Conservation (phyloP, 176 grass and related monocot genomes). For the Elaeis guineensis region DNA sequence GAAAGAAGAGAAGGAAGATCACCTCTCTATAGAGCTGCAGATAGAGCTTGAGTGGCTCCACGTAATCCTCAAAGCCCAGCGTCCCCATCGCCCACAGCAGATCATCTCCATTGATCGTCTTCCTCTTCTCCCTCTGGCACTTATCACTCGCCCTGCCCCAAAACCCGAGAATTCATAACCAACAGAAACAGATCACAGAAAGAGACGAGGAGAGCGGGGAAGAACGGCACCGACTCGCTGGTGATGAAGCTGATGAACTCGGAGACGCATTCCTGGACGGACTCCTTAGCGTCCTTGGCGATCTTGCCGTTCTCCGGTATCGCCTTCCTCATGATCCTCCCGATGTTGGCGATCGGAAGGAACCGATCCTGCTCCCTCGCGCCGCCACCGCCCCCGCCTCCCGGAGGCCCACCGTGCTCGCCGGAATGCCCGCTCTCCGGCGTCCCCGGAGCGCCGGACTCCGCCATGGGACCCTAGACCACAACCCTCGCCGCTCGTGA, state of each 20-base stretch:
- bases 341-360: conserved; percentile 8
- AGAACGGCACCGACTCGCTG: not conserved
- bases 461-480: not conserved
- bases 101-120: conserved; percentile 8
- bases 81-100: conserved; percentile 9
- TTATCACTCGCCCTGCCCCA: conserved; percentile 2
- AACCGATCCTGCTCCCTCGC: conserved; percentile 6
- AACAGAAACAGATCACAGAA: not conserved
- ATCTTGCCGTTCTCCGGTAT: conserved; percentile 8
- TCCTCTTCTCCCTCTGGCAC: conserved; percentile 6
- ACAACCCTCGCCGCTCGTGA: too few relatives aligned
- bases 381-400: not conserved
- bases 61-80: conserved; percentile 7
- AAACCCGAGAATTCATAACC: not conserved
- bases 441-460: not conserved
- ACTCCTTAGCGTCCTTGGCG: conserved; percentile 9
- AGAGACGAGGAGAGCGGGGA: not conserved
- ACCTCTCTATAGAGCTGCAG: conserved; percentile 2
- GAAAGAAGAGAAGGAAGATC: not conserved
- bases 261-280: conserved; percentile 7
- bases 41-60: conserved; percentile 6
- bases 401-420: not conserved
- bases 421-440: conserved; percentile 3
- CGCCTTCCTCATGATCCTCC: conserved; percentile 5
- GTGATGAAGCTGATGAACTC: conserved; percentile 12